Percentiles rank a stretch among this genome's conserved stretches.
These are phyloP conservation scores for Arabidopsis lyrata DNA, from an alignment of 441 rosid species.

Conservation along the genomic window DNA sequence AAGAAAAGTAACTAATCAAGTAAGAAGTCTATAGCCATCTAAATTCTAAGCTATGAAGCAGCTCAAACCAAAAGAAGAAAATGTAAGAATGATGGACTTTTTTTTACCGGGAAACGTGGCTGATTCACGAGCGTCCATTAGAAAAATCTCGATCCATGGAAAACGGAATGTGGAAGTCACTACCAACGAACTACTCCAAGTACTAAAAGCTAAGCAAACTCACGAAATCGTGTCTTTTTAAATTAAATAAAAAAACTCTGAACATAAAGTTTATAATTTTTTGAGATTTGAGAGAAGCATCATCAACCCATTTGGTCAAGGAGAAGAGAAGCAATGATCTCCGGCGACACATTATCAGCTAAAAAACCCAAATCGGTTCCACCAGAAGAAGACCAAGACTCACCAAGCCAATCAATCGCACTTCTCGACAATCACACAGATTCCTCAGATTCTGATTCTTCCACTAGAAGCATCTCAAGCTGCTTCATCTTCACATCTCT, in stretches of 20 bases:
- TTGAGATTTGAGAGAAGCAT: conserved; percentile 8
- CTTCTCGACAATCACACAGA: conserved; percentile 31
- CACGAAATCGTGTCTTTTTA: neutral
- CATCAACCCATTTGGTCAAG: neutral
- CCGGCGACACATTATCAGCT: conserved; percentile 34
- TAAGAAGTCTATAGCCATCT: too few species aligned
- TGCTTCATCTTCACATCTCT: conserved; percentile 63
- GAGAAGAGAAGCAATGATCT: conserved; percentile 28
- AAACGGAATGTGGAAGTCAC: conserved; percentile 36
- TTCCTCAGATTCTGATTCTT: conserved; percentile 25
- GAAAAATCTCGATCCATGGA: conserved; percentile 28
- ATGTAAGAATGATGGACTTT: neutral
- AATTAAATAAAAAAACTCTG: neutral
- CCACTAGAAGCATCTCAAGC: conserved; percentile 68
- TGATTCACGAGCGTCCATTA: conserved; percentile 25
- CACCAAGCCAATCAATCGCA: conserved; percentile 44
- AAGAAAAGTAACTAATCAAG: too few species aligned
- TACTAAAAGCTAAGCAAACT: conserved; percentile 7
- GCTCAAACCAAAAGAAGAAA: neutral
- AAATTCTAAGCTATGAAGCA: too few species aligned
- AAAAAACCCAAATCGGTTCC: neutral
- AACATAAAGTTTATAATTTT: conserved; percentile 20
- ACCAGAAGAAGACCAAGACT: conserved; percentile 35
- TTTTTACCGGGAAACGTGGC: conserved; percentile 30
- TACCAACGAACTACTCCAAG: conserved; percentile 11